A percentile compares a stretch with the other conserved stretches of the same genome.
Conservation (phyloP, 164 flowering plant species). For the Vitis cinerea region DNA sequence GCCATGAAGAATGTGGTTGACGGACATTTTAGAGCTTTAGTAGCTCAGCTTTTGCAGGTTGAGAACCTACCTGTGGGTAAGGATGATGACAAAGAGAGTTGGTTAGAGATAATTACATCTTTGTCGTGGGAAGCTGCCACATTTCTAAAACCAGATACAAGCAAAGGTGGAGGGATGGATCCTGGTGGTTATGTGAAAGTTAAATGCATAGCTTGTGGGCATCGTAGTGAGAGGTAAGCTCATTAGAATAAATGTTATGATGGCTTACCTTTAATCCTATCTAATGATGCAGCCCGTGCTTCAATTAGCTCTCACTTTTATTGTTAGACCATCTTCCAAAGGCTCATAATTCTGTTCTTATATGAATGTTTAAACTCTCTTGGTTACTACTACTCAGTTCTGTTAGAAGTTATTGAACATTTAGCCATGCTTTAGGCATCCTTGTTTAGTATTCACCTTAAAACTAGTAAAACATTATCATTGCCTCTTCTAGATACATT, state of each 20-base stretch:
- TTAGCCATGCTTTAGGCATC: neutral
- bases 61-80: conserved; percentile 65
- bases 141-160: conserved; percentile 80
- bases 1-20: conserved; percentile 81
- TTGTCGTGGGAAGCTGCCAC: conserved; percentile 95
- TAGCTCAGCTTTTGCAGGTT: conserved; percentile 77
- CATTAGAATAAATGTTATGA: too few species aligned
- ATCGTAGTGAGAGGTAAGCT: conserved; percentile 65
- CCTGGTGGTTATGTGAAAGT: conserved; percentile 94
- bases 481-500: neutral
- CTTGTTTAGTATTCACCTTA: neutral
- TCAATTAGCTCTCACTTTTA: too few species aligned
- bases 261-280: too few species aligned
- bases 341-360: too few species aligned
- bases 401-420: neutral
- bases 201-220: conserved; percentile 81
- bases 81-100: conserved; percentile 54
- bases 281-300: too few species aligned
- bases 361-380: neutral
- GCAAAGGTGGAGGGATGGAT: conserved; percentile 90
- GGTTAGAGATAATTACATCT: conserved; percentile 84
- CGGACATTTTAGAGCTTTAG: conserved; percentile 88
- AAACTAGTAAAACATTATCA: neutral
- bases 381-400: neutral
- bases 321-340: too few species aligned